Percentiles rank a stretch among this genome's conserved stretches.
Conservation (phyloP, 768 basidiomycete species). For the Paxillus ammoniavirescens region DNA sequence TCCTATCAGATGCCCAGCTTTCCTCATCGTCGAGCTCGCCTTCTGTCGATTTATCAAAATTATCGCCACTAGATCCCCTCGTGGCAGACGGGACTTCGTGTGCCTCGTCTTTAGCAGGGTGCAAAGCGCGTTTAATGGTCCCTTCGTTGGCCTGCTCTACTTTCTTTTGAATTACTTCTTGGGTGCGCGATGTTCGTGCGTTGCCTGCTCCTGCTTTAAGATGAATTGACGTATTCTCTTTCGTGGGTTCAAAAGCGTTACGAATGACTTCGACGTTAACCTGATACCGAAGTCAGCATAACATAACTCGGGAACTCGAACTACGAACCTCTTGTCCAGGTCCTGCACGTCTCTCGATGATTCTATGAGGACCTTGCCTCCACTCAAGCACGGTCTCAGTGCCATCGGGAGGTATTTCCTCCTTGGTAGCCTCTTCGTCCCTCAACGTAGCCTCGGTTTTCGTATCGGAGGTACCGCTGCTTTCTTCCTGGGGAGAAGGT, state of each 20-base stretch:
- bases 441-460: conserved; percentile 11
- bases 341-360: conserved; percentile 60
- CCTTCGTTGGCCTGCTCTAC: conserved; percentile 23
- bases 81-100: conserved; percentile 5
- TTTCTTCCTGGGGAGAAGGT: conserved; percentile 4
- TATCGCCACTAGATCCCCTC: conserved; percentile 4
- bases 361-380: conserved; percentile 65
- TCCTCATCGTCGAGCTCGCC: conserved; percentile 47
- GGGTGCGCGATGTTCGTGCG: conserved; percentile 7
- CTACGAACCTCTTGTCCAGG: conserved; percentile 65
- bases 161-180: conserved; percentile 20
- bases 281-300: conserved; percentile 33
- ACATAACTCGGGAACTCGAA: neutral
- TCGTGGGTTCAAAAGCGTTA: conserved; percentile 33
- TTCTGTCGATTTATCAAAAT: conserved; percentile 4
- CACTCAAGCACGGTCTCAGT: conserved; percentile 48
- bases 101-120: conserved; percentile 13
- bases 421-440: conserved; percentile 22
- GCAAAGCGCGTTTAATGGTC: conserved; percentile 12
- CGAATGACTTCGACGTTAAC: conserved; percentile 63
- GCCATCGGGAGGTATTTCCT: conserved; percentile 47
- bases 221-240: conserved; percentile 2
- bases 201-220: neutral
- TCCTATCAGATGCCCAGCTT: conserved; percentile 63
- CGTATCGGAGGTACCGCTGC: neutral